Evolutionary conservation across 768 basidiomycete species (phyloP).

Genomic region (Collybia nuda): DNA sequence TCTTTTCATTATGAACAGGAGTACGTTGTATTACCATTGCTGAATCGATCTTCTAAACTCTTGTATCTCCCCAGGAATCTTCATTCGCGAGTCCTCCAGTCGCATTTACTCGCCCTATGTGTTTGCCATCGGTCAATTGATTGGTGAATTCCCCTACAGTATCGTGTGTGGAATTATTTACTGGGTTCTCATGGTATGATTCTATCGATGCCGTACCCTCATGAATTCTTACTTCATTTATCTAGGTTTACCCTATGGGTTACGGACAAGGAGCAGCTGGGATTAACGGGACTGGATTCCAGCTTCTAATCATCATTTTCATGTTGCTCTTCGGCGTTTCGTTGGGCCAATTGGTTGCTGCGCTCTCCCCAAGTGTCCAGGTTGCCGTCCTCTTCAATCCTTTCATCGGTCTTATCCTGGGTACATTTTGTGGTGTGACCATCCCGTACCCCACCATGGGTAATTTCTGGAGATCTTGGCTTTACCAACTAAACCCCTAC

Average conservation of each 20-base stretch:
- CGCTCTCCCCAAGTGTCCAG: conserved; percentile 74
- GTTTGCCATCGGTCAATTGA: conserved; percentile 79
- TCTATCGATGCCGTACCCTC: background rate
- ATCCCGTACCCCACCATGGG: conserved; percentile 66
- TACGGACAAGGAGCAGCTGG: conserved; percentile 66
- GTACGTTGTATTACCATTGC: conserved; percentile 18
- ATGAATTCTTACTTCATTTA: background rate
- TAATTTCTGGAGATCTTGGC: conserved; percentile 74
- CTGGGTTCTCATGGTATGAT: conserved; percentile 68
- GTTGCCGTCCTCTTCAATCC: conserved; percentile 73
- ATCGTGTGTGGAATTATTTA: conserved; percentile 70
- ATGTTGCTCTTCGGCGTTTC: conserved; percentile 67
- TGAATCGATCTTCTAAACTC: background rate
- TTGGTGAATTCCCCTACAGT: conserved; percentile 80
- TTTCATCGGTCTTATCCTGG: conserved; percentile 62
- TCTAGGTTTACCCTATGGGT: conserved; percentile 60
- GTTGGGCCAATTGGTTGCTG: conserved; percentile 71
- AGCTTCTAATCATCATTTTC: conserved; percentile 67
- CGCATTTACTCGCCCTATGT: conserved; percentile 86
- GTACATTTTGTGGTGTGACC: conserved; percentile 80
- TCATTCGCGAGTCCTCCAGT: conserved; percentile 68
- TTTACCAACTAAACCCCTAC: conserved; percentile 72
- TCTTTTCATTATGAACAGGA: conserved; percentile 73
- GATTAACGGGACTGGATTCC: conserved; percentile 66
- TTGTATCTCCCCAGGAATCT: conserved; percentile 26